phyloP scores from a whole-genome alignment of 1,284 basidiomycete genomes.

The Pyrrhoderma noxium region DNA sequence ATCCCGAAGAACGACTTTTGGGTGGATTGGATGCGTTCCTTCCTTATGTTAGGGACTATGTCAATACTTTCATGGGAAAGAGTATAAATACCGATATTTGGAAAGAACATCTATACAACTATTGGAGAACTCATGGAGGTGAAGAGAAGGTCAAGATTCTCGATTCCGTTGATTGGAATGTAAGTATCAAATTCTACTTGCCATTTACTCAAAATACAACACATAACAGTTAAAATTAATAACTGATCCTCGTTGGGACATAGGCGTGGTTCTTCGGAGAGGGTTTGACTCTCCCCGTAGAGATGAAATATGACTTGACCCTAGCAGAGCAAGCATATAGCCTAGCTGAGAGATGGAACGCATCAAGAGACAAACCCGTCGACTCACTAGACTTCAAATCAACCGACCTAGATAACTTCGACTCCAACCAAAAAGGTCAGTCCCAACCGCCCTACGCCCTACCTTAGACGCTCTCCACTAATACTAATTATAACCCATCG shows the following conservation, averaged over 20 bases:
- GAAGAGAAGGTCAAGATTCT: constrained; percentile 63
- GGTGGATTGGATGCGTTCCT: constrained; percentile 85
- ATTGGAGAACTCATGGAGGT: constrained; percentile 58
- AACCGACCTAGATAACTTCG: constrained; percentile 50
- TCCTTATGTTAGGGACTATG: constrained; percentile 78
- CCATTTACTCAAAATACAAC: not conserved
- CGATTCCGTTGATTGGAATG: constrained; percentile 75
- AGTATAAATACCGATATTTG: constrained; percentile 87
- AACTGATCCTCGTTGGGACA: too few species aligned
- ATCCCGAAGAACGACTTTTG: constrained; percentile 57
- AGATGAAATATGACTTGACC: constrained; percentile 78
- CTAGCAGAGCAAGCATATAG: constrained; percentile 65
- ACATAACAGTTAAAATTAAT: too few species aligned
- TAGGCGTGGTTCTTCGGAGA: constrained; percentile 86
- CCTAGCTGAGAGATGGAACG: constrained; percentile 76
- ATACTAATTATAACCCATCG: too few species aligned
- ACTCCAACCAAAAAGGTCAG: constrained; percentile 68
- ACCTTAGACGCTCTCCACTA: not conserved
- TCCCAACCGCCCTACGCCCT: constrained; percentile 15
- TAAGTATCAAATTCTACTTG: constrained; percentile 27
- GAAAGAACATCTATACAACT: constrained; percentile 80
- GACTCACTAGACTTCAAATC: constrained; percentile 43
- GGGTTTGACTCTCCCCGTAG: constrained; percentile 70
- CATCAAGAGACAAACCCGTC: constrained; percentile 46
- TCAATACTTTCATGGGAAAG: constrained; percentile 70